A percentile compares a stretch with the other conserved stretches of the same genome.
These are phyloP conservation scores for Pluteus cervinus DNA, from an alignment of 768 basidiomycete genomes.

Conservation along the genomic window DNA sequence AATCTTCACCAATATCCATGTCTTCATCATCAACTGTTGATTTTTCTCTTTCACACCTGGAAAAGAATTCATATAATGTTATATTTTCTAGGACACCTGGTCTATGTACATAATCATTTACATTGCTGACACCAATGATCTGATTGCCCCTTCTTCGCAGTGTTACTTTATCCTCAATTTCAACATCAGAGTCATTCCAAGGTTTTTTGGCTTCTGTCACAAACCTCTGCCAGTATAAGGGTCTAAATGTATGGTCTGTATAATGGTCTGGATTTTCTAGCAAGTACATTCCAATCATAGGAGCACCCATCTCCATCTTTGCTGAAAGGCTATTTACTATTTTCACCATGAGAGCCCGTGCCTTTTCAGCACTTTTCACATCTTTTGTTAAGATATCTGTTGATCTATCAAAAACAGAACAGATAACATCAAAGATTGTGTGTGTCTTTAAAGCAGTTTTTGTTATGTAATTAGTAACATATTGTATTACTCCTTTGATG, in stretches of 20 bases:
- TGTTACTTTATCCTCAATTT: conserved; percentile 13
- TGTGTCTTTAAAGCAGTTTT: conserved; percentile 25
- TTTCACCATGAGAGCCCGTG: conserved; percentile 29
- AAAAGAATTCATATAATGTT: conserved; percentile 23
- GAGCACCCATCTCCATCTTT: conserved; percentile 25
- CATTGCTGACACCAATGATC: conserved; percentile 15
- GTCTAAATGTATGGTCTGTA: conserved; percentile 18
- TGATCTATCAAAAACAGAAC: conserved; percentile 13
- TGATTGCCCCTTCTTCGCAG: conserved; percentile 11
- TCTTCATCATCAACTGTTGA: conserved; percentile 3
- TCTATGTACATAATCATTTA: conserved; percentile 17
- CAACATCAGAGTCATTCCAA: conserved; percentile 6
- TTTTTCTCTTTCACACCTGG: conserved; percentile 9
- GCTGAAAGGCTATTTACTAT: conserved; percentile 24
- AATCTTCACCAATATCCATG: neutral
- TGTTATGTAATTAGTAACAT: conserved; percentile 32
- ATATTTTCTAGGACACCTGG: conserved; percentile 14
- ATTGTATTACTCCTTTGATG: conserved; percentile 32
- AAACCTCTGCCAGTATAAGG: conserved; percentile 26
- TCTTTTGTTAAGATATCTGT: conserved; percentile 7
- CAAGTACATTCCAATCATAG: conserved; percentile 22
- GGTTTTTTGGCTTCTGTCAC: conserved; percentile 17
- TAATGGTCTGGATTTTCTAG: conserved; percentile 29
- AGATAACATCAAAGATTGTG: conserved; percentile 5
- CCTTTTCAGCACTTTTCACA: conserved; percentile 7